Percentiles rank a stretch among this genome's conserved stretches.
These are phyloP conservation scores for Clavaria fumosa DNA, from an alignment of 768 basidiomycete species.

Conservation along the genomic window DNA sequence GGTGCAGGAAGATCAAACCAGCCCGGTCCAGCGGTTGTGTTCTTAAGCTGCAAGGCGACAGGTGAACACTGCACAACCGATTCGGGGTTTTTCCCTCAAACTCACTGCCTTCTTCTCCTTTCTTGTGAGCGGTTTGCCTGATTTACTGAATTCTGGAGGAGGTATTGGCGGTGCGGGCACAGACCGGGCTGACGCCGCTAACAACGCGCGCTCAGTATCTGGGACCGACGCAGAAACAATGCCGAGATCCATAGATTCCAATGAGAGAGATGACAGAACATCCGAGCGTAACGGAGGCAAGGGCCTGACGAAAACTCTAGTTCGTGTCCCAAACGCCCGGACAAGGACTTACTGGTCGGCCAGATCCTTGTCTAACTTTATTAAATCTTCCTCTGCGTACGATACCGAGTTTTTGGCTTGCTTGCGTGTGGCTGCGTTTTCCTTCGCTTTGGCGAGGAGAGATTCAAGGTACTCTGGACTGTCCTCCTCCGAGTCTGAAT, in stretches of 20 bases:
- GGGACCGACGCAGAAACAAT: constrained; percentile 39
- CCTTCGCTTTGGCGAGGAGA: constrained; percentile 44
- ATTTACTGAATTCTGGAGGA: constrained; percentile 41
- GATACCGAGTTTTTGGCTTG: constrained; percentile 11
- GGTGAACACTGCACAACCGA: too few relatives aligned
- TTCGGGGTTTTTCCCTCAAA: too few relatives aligned
- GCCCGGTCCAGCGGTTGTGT: constrained; percentile 56
- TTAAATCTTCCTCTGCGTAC: constrained; percentile 37
- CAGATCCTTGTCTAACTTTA: too few relatives aligned
- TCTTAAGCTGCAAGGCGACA: constrained; percentile 35
- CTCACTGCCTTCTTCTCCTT: constrained; percentile 57
- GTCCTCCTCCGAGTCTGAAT: constrained; percentile 29
- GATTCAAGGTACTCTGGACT: constrained; percentile 47
- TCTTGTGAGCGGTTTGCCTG: constrained; percentile 55
- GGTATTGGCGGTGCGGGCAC: constrained; percentile 47
- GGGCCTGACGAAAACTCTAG: constrained; percentile 32
- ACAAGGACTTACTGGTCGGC: too few relatives aligned
- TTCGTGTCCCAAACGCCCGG: too few relatives aligned
- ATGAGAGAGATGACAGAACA: constrained; percentile 45
- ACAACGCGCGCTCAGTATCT: constrained; percentile 39
- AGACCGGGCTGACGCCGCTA: constrained; percentile 31
- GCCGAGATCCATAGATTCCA: constrained; percentile 35
- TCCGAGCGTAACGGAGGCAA: constrained; percentile 57
- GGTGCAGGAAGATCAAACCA: constrained; percentile 90
- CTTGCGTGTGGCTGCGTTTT: constrained; percentile 26